Base-by-base conservation (phyloP, 1,284 basidiomycete species). In the Erythrobasidium hasegawianum region DNA sequence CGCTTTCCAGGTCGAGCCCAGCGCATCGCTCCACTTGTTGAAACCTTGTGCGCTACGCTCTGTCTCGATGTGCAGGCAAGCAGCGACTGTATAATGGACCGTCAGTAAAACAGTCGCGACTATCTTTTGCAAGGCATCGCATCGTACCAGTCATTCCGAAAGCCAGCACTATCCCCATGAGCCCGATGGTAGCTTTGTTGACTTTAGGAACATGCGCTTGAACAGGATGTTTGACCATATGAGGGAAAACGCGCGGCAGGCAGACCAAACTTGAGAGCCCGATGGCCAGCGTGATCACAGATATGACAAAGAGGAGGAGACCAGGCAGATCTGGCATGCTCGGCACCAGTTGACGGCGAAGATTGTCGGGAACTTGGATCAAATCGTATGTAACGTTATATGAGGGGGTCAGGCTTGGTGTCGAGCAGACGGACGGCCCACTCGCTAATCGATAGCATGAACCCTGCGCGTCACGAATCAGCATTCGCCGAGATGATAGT, bases 81-180 rank as follows among this genome's bases (percentile, higher is more conserved):
- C 43, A 24, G 43, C 43, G 43, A 47, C 43, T 47, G 43, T n/a
- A n/a, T n/a, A 41, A 41, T 41, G n/a, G 40, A n/a, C 11, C n/a
- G 40, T 41, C 40, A 41, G 40, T 41, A 41, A 11, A n/a, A 10
- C 40, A 41, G 40, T 41, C 40, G 11, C 10, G 10, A 10, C 11
- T 11, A 41, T n/a, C 40, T 10, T n/a, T 41, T n/a, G 40, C 40
- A 41, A 41, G n/a, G 40, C n/a, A 11, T 41, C 11, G 5, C 16
- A 14, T 7, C 43, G 16, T 24, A 47, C 43, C 43, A 8, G 43
- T 47, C n/a, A 47, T 47, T 24, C 43, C 43, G 43, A 47, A 47
- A 47, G 43, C 43, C 4, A 47, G 43, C n/a, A 24, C 43, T 5
- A 47, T 4, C 7, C 43, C 43, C 43, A 47, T 47, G 7, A 47